phyloP scores from a whole-genome alignment of 495 filamentous ascomycete genomes.

The Neurospora hispaniola region DNA sequence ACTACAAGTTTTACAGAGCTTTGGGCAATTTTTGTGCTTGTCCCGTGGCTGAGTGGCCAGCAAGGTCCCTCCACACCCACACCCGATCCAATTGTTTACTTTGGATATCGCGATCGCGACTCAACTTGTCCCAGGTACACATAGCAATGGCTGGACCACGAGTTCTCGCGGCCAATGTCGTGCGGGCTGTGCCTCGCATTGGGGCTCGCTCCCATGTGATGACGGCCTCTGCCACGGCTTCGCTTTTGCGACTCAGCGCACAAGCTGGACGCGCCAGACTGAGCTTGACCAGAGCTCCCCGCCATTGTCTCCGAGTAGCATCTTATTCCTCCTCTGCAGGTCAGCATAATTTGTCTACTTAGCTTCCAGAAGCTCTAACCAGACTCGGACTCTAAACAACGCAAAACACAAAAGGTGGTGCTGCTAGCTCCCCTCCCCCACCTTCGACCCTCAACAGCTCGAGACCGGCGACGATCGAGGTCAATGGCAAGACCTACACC shows the following conservation, averaged over 20 bases:
- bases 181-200: not conserved
- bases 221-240: not conserved
- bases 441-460: not conserved
- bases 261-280: constrained; percentile 1
- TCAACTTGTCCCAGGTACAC: not conserved
- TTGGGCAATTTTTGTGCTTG: constrained; percentile 1
- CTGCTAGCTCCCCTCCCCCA: not conserved
- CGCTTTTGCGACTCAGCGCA: not conserved
- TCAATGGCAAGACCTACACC: constrained; percentile 53
- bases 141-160: constrained; percentile 11
- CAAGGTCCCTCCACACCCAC: not conserved
- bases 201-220: not conserved
- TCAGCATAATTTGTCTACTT: not conserved
- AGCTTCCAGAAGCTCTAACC: constrained; percentile 1
- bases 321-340: constrained; percentile 9
- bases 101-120: not conserved
- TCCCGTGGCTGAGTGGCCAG: not conserved
- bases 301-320: constrained; percentile 5
- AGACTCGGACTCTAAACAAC: not conserved
- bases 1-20: not conserved
- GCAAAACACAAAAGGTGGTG: not conserved
- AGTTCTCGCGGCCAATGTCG: constrained; percentile 5
- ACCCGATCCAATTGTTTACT: not conserved
- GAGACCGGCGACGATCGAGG: constrained; percentile 13
- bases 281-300: not conserved